A percentile compares a stretch with the other conserved stretches of the same genome.
phyloP scores from a whole-genome alignment of 2,329 filamentous ascomycete species.

The Aureobasidium musti region DNA sequence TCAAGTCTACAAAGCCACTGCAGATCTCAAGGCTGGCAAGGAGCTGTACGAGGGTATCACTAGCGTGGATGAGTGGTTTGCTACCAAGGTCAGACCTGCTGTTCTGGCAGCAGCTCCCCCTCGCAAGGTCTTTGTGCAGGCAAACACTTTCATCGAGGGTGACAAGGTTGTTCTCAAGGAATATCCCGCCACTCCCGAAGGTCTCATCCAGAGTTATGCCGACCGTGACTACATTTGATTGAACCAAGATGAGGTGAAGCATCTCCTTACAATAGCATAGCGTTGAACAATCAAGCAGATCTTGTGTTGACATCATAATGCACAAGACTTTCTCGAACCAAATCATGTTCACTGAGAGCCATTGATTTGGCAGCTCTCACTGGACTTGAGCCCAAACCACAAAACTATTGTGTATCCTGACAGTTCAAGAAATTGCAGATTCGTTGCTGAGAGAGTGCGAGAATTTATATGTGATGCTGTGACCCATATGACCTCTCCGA shows the following conservation, averaged over 20 bases:
- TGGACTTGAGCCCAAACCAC: too few species aligned
- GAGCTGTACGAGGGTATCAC: constrained; percentile 84
- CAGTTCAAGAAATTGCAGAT: too few species aligned
- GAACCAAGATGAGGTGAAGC: too few species aligned
- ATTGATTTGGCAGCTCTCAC: too few species aligned
- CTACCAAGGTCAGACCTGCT: constrained; percentile 72
- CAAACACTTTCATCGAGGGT: constrained; percentile 71
- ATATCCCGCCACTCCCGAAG: constrained; percentile 78
- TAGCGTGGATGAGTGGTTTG: constrained; percentile 81
- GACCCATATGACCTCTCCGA: too few species aligned
- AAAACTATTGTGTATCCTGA: too few species aligned
- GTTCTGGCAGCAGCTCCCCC: constrained; percentile 77
- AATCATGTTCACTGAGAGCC: too few species aligned
- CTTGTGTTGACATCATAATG: too few species aligned
- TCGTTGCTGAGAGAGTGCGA: too few species aligned
- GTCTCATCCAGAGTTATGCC: constrained; percentile 75
- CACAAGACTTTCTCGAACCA: too few species aligned
- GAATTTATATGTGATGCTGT: too few species aligned
- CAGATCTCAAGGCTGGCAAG: constrained; percentile 75
- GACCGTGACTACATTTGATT: constrained; percentile 43
- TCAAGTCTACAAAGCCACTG: constrained; percentile 89
- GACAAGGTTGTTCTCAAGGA: constrained; percentile 77
- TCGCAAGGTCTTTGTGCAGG: constrained; percentile 91
- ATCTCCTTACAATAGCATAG: not conserved
- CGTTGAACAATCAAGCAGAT: not conserved